These are phyloP conservation scores for Kalmusia sp. DNA, from an alignment of 2,329 filamentous ascomycete species.

Conservation along the genomic window DNA sequence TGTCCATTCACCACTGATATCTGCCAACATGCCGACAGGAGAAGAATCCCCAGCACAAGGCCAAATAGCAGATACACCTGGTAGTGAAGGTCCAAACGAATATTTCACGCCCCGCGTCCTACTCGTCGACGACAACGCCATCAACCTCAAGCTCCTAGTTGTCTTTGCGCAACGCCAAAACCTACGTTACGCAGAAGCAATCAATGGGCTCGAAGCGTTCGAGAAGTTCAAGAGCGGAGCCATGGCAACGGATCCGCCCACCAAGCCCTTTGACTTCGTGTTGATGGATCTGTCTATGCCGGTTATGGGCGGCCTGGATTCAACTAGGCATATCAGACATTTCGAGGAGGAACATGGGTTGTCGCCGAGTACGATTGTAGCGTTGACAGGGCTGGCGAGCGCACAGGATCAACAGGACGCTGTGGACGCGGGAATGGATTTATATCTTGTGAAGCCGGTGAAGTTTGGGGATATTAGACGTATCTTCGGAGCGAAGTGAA, in stretches of 20 bases:
- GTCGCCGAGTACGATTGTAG: slow-evolving; percentile 36
- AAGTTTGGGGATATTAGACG: slow-evolving; percentile 43
- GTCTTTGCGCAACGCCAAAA: slow-evolving; percentile 50
- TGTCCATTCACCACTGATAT: slow-evolving; percentile 12
- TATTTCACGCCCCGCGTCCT: slow-evolving; percentile 41
- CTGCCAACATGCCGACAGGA: slow-evolving; percentile 9
- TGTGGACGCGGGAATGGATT: slow-evolving; percentile 43
- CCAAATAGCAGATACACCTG: background rate
- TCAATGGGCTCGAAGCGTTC: slow-evolving; percentile 42
- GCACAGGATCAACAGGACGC: slow-evolving; percentile 43
- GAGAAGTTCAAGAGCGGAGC: slow-evolving; percentile 31
- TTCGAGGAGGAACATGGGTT: slow-evolving; percentile 34
- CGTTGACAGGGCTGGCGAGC: slow-evolving; percentile 47
- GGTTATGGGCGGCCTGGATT: slow-evolving; percentile 49
- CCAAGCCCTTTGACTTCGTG: slow-evolving; percentile 37
- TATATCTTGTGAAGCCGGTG: slow-evolving; percentile 49
- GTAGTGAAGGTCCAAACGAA: slow-evolving; percentile 11
- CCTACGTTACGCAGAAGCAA: slow-evolving; percentile 34
- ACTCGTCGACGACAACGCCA: slow-evolving; percentile 44
- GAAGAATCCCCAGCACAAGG: background rate
- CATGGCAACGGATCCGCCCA: slow-evolving; percentile 16
- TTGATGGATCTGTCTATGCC: slow-evolving; percentile 47
- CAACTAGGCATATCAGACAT: slow-evolving; percentile 36
- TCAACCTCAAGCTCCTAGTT: slow-evolving; percentile 45
- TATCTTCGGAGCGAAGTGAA: slow-evolving; percentile 23